Evolutionary conservation across 1,284 basidiomycete species (phyloP), one percentile per base, ranked within the genome.

Genomic region (Ustilago cynodontis): DNA sequence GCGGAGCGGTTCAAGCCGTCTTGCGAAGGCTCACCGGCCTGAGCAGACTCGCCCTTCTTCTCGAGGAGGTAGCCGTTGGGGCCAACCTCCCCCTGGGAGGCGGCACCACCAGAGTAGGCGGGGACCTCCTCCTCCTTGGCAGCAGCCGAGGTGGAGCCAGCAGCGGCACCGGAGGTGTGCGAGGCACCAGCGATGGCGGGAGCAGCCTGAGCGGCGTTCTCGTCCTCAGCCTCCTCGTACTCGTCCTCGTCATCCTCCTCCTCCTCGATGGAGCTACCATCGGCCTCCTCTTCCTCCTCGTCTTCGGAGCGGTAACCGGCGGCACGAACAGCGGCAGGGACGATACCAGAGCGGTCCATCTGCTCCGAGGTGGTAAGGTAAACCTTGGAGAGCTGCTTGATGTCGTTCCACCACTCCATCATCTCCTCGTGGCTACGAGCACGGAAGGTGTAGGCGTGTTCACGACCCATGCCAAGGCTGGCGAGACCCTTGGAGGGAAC

Each of bases 351-450:
- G 60, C 96, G 89, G 88, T 98, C 94, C 88, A 98, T 93, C 85
- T 92, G 90, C 88, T 98, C 96, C 75, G 92, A 93, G 57, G 95
- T 94, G 62, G 98, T 94, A 64, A 99, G 90, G 87, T 98, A 99
- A 77, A 96, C 89, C 67, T 95, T 95, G 85, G 94, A 95, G 65
- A 99, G 89, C 94, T 98, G 97, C 81, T 95, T 89, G 62, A 97
- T 89, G 87, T 98, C 97, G 87, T 98, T 98, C 96, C 97, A 99
- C 93, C 97, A 98, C 88, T 98, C 96, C 94, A 98, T 95, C 93
- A 98, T 94, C 85, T 98, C 96, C 79, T 98, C 95, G 84, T 94
- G 91, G 78, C 91, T 92, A 74, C 95, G 89, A 50, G 93, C 91
- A 58, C 95, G 91, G 90, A 99, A 98, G 52, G 92, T 94, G 91